Conservation (phyloP, 78 protist species). For the Dictyostelium discoideum region DNA sequence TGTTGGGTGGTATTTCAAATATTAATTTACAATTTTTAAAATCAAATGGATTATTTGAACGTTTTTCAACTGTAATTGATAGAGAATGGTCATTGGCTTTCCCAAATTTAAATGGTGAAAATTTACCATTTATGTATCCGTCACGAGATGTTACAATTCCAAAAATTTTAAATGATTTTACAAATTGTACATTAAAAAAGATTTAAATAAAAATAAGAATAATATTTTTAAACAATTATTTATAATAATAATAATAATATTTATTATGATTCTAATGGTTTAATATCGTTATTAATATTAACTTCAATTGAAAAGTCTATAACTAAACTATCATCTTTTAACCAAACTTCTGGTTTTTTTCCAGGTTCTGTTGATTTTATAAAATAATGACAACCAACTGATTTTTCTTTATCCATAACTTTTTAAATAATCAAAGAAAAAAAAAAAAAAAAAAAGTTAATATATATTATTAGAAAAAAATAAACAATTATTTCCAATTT, state of each 20-base stretch:
- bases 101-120: conserved; percentile 45
- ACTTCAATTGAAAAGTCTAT: background rate
- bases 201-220: no score
- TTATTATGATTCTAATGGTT: background rate
- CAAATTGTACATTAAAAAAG: conserved; percentile 25
- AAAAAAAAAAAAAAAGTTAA: background rate
- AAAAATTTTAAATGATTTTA: conserved; percentile 22
- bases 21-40: conserved; percentile 7
- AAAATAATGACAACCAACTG: background rate
- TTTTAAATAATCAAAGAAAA: background rate
- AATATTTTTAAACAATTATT: no score
- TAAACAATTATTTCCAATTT: no score
- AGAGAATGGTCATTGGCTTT: conserved; percentile 65
- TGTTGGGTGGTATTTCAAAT: conserved; percentile 61
- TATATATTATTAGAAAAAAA: no score
- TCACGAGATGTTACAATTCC: background rate
- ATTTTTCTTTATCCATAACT: background rate
- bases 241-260: no score
- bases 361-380: background rate
- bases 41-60: background rate
- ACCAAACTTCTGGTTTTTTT: background rate
- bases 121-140: conserved; percentile 43
- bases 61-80: conserved; percentile 50
- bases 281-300: background rate
- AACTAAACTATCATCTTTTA: background rate